Base-by-base conservation (phyloP, 352 stramenopile species). In the Phytophthora macrochlamydospora region DNA sequence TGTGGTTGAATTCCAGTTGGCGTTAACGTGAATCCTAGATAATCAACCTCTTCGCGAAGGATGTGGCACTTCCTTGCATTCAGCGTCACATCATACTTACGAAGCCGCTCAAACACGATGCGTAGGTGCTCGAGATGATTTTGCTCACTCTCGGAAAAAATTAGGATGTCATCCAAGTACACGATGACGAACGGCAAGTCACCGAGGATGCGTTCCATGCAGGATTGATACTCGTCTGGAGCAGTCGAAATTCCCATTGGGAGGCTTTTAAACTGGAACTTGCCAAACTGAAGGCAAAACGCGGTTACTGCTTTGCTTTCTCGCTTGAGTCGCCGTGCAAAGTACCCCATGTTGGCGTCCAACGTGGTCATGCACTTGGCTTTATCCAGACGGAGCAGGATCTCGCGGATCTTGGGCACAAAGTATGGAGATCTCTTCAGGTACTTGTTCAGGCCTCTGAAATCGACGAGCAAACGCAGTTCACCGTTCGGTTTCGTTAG, bases 211-310 rank as follows among this genome's bases (percentile, higher is more conserved):
- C 29, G 18, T 14, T 55, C 56, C 37, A 63, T 63, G 30, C 46
- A 63, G 8, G 56, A 12, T 13, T 57, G 56, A 37, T 64, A 64
- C 14, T 64, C 38, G 13, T 64, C 56, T 3, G 56, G 48, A 4
- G 56, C 48, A 2, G 56, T 64, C 7, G 48, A 64, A 14, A 56
- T 53, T 18, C 49, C 57, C 59, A 59, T 66, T 4, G 59, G 43
- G 0, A 59, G n/a, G 2, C 51, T 2, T 33, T 66, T 66, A 30
- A 45, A 67, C 44, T 60, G 59, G 14, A 52, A 59, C 24, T 60
- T 60, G 0, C 43, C 33, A 13, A 54, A 60, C 1, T 50, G 43
- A 2, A 67, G 18, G 9, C 51, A 67, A 8, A 67, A 61, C 2
- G 44, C 44, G 6, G 44, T 57, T 0, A 32, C 2, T 29, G 42